Percentiles rank a stretch among this genome's conserved stretches.
phyloP scores from a whole-genome alignment of 305 asterid species.

The Solanum hybrid region DNA sequence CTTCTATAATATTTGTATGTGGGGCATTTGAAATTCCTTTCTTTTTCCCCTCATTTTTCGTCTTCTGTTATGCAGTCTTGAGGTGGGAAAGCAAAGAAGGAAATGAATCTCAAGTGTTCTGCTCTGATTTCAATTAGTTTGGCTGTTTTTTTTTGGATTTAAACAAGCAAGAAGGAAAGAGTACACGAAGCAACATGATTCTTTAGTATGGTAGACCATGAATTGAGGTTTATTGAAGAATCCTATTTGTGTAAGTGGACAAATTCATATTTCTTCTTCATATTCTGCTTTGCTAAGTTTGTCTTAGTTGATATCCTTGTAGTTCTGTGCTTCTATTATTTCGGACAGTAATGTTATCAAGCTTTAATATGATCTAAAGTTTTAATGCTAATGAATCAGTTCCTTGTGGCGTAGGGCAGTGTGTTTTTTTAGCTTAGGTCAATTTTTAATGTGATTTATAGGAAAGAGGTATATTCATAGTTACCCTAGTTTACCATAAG shows the following conservation, averaged over 20 bases:
- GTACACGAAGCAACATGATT: background rate
- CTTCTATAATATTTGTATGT: background rate
- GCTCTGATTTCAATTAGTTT: background rate
- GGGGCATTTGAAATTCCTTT: background rate
- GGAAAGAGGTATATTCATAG: background rate
- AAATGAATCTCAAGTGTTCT: background rate
- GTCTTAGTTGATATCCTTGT: background rate
- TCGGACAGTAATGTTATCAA: background rate
- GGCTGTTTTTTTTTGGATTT: background rate
- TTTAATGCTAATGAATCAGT: background rate
- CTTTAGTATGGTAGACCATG: background rate
- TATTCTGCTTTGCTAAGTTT: background rate
- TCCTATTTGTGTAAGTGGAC: background rate
- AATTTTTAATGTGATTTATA: background rate
- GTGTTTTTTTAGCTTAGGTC: background rate
- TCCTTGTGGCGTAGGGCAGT: background rate
- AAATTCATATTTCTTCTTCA: background rate
- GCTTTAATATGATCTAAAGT: background rate
- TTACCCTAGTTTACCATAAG: background rate
- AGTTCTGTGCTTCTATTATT: background rate
- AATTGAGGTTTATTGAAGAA: background rate
- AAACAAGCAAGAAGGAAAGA: background rate
- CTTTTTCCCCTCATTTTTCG: background rate
- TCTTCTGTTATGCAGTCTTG: background rate
- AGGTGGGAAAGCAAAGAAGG: background rate